These are phyloP conservation scores for Kazachstania africana DNA, from an alignment of 805 yeast species.

Conservation along the genomic window DNA sequence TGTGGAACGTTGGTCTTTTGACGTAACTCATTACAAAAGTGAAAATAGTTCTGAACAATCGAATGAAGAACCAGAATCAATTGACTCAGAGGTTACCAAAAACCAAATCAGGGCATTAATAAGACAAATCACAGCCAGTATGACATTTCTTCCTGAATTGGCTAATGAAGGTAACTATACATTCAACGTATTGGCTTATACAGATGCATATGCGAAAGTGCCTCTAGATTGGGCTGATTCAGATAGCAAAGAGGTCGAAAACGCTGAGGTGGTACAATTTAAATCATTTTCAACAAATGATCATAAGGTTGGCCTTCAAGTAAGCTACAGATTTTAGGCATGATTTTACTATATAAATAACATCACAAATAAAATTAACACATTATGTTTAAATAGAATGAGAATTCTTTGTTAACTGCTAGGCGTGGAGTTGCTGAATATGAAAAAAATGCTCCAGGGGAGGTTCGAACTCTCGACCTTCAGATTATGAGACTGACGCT, in stretches of 20 bases:
- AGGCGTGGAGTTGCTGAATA: too few relatives aligned
- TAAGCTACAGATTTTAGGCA: too few relatives aligned
- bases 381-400: too few relatives aligned
- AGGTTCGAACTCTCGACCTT: slow-evolving; percentile 44
- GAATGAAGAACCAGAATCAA: slow-evolving; percentile 21
- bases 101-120: slow-evolving; percentile 74
- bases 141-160: slow-evolving; percentile 71
- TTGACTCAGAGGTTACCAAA: slow-evolving; percentile 34
- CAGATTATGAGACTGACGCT: slow-evolving; percentile 40
- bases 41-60: slow-evolving; percentile 3
- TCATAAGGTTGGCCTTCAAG: slow-evolving; percentile 65
- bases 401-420: too few relatives aligned
- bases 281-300: slow-evolving; percentile 53
- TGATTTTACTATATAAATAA: too few relatives aligned
- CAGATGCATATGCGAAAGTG: slow-evolving; percentile 54
- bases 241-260: slow-evolving; percentile 43
- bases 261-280: slow-evolving; percentile 59
- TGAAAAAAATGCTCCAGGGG: slow-evolving; percentile 33
- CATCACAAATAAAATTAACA: too few relatives aligned
- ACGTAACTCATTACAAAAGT: slow-evolving; percentile 30
- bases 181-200: slow-evolving; percentile 74
- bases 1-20: slow-evolving; percentile 83
- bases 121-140: slow-evolving; percentile 81
- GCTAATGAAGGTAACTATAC: slow-evolving; percentile 49
- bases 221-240: slow-evolving; percentile 84